These are phyloP conservation scores for Botrytis fragariae DNA, from an alignment of 2,329 filamentous ascomycete genomes.

Conservation along the genomic window DNA sequence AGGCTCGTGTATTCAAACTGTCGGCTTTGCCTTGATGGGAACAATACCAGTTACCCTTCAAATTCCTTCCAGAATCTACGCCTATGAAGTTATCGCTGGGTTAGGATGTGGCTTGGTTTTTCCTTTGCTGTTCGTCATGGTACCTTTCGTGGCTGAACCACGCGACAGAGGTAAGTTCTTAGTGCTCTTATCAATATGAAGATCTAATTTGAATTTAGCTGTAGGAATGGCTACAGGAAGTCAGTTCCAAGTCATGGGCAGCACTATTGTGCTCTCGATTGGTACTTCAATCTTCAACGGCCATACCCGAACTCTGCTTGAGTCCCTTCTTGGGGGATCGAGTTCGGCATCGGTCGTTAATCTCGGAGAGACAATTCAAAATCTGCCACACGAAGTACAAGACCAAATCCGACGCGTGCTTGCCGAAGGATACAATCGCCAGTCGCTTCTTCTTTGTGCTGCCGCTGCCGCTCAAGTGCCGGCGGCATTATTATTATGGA, in stretches of 20 bases:
- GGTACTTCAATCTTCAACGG: not conserved
- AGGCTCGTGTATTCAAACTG: not conserved
- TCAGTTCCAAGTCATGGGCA: not conserved
- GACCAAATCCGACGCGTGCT: no score
- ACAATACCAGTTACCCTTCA: not conserved
- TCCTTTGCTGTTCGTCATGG: not conserved
- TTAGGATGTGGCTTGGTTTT: not conserved
- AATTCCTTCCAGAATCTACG: not conserved
- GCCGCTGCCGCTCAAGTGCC: no score
- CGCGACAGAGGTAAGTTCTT: not conserved
- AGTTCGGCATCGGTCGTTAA: not conserved
- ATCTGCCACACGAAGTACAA: no score
- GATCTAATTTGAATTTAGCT: conserved; percentile 1
- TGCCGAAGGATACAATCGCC: no score
- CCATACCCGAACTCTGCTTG: not conserved
- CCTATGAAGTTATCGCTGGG: not conserved
- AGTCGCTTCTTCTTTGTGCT: no score
- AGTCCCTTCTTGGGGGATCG: not conserved
- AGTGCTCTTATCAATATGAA: not conserved
- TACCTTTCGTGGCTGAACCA: not conserved
- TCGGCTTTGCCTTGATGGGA: not conserved
- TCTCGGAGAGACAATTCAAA: not conserved
- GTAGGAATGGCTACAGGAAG: not conserved
- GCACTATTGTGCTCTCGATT: not conserved
- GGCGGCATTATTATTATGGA: no score